Base-by-base conservation (phyloP, 2,329 filamentous ascomycete genomes). In the Metarhizium robertsii region DNA sequence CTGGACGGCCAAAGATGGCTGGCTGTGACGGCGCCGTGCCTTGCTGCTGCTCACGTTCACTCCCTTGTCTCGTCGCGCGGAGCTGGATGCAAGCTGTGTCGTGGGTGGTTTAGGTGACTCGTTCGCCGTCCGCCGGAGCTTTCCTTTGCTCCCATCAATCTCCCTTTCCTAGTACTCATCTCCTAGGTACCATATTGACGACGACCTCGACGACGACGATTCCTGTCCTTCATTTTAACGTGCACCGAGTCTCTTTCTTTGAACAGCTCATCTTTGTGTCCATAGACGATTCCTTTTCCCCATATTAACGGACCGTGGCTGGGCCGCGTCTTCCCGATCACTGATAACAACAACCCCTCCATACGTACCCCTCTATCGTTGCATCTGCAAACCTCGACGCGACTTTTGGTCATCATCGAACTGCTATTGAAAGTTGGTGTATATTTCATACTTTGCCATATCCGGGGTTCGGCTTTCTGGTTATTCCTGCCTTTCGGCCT, bases 401-500 rank as follows among this genome's bases (percentile, higher is more conserved):
- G 52, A 50, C 52, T 7, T 43, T 10, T n/a, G 32, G 49, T 11
- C 36, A 30, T 29, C 50, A 36, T 16, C 14, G 7, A 38, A 14
- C 30, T 32, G 30, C 36, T 49, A 25, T 48, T 34, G 34, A 36
- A 49, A 30, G 20, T 18, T 48, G 11, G 20, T 32, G 18, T n/a
- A 6, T 29, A 7, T 16, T 6, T 29, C 30, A 38, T 8, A 34
- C 14, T 29, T 18, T 43, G 7, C 13, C 25, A 20, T 16, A 14
- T 30, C 14, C 20, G 25, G 25, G 42, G 8, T 7, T 49, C 43
- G 25, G 5, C 20, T 45, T 29, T n/a, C 45, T 25, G 55, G 56
- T 42, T 57, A 58, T 60, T 57, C 55, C 53, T 55, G 57, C 52
- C 49, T 57, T 57, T 53, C 53, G 59, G 52, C 58, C 53, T 48